Evolutionary conservation across 208 protist species (phyloP).

Genomic region (Leishmania braziliensis): DNA sequence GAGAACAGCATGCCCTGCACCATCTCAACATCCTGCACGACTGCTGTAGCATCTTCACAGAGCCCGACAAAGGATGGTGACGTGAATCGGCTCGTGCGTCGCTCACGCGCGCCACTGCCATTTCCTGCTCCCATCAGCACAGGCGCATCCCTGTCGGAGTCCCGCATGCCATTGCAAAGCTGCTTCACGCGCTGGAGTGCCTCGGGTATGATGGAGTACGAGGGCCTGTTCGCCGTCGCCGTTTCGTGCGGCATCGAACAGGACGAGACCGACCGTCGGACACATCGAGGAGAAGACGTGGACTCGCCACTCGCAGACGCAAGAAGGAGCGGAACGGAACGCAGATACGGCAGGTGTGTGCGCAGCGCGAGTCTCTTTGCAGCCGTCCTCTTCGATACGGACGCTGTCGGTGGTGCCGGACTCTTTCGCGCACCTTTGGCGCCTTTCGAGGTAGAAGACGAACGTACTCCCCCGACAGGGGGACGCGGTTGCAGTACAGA

Average conservation of each 20-base stretch:
- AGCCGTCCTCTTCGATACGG: conserved; percentile 13
- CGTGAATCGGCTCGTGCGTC: conserved; percentile 10
- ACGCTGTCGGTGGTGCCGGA: background rate
- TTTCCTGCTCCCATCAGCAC: background rate
- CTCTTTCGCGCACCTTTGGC: conserved; percentile 1
- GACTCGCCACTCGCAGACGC: background rate
- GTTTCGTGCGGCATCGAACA: conserved; percentile 2
- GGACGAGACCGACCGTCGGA: conserved; percentile 21
- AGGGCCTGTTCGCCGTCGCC: conserved; percentile 1
- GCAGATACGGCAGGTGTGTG: conserved; percentile 26
- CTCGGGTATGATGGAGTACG: conserved; percentile 23
- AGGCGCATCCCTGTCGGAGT: conserved; percentile 7
- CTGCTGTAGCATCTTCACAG: conserved; percentile 19
- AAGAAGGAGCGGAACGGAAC: conserved; percentile 3
- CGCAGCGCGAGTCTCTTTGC: conserved; percentile 28
- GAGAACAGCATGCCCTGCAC: conserved; percentile 32
- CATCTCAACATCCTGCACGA: conserved; percentile 21
- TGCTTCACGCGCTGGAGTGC: conserved; percentile 27
- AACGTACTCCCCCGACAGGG: background rate
- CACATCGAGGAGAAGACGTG: background rate
- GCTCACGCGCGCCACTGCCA: conserved; percentile 9
- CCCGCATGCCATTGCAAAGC: conserved; percentile 18
- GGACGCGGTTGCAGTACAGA: conserved; percentile 4
- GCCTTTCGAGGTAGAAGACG: conserved; percentile 4
- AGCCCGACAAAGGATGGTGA: background rate